These are phyloP conservation scores for Cubamyces lactineus DNA, from an alignment of 768 basidiomycete genomes.

Conservation along the genomic window DNA sequence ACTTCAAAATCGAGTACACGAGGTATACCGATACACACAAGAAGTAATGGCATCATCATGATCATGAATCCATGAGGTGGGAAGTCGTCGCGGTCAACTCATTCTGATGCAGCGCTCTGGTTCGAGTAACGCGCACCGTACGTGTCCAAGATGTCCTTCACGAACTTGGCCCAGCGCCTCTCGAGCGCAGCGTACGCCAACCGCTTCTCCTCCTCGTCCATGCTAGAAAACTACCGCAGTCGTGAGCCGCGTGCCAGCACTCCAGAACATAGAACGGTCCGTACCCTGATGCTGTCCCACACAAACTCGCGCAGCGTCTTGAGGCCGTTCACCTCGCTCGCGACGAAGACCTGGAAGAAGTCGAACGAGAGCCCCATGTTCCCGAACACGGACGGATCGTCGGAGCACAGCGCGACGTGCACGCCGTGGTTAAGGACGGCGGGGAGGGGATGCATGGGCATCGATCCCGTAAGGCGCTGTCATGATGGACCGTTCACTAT, in stretches of 20 bases:
- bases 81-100: too few relatives aligned
- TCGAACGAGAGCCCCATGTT: slow-evolving; percentile 80
- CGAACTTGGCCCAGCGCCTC: slow-evolving; percentile 49
- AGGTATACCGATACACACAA: too few relatives aligned
- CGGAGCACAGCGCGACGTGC: slow-evolving; percentile 70
- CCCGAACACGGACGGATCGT: slow-evolving; percentile 78
- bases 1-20: too few relatives aligned
- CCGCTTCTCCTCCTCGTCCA: slow-evolving; percentile 51
- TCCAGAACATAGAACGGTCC: not conserved
- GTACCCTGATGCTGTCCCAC: slow-evolving; percentile 64
- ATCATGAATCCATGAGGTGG: too few relatives aligned
- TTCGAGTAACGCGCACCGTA: not conserved
- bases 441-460: slow-evolving; percentile 79
- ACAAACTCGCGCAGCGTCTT: slow-evolving; percentile 64
- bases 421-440: slow-evolving; percentile 73
- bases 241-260: slow-evolving; percentile 5
- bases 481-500: not conserved
- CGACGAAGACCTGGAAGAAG: slow-evolving; percentile 58
- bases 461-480: slow-evolving; percentile 75
- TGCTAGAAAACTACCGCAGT: slow-evolving; percentile 53
- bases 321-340: slow-evolving; percentile 48
- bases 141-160: slow-evolving; percentile 39
- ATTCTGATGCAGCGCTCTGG: not conserved
- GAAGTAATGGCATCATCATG: slow-evolving; percentile 29
- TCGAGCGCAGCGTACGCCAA: slow-evolving; percentile 49